These are phyloP conservation scores for Diaporthe destruens DNA, from an alignment of 2,329 filamentous ascomycete species.

Conservation along the genomic window DNA sequence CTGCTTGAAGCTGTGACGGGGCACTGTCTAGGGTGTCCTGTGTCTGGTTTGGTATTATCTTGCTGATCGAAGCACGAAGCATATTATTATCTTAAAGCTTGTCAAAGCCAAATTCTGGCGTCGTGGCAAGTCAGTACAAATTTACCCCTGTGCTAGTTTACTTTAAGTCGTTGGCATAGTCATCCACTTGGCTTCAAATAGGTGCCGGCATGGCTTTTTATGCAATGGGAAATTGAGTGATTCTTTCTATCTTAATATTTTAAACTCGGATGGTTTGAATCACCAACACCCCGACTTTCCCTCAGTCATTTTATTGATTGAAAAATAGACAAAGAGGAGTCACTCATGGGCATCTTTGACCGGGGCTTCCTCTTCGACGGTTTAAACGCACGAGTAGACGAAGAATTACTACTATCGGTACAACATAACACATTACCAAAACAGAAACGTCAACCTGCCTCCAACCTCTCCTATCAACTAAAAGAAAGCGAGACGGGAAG, in stretches of 20 bases:
- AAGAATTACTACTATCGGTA: background rate
- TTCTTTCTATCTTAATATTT: background rate
- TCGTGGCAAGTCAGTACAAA: too few species aligned
- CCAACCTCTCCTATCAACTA: background rate
- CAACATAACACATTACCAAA: too few species aligned
- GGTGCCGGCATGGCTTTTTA: background rate
- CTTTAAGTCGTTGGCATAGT: background rate
- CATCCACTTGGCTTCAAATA: background rate
- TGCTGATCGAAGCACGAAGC: background rate
- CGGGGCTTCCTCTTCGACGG: background rate
- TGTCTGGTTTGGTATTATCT: background rate
- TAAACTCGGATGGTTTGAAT: background rate
- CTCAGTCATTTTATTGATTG: background rate
- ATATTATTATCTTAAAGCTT: too few species aligned
- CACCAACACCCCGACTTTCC: too few species aligned
- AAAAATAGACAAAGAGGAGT: background rate
- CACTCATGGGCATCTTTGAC: background rate
- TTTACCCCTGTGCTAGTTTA: background rate
- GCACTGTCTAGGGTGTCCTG: background rate
- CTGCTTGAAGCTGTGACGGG: background rate
- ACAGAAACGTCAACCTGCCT: background rate
- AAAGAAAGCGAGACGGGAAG: background rate
- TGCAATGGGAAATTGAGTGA: background rate
- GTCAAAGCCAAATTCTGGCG: background rate
- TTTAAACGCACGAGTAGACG: background rate